Evolutionary conservation across 768 basidiomycete genomes (phyloP), one percentile per base, ranked within the genome.

Genomic region (Lentinula lateritia): DNA sequence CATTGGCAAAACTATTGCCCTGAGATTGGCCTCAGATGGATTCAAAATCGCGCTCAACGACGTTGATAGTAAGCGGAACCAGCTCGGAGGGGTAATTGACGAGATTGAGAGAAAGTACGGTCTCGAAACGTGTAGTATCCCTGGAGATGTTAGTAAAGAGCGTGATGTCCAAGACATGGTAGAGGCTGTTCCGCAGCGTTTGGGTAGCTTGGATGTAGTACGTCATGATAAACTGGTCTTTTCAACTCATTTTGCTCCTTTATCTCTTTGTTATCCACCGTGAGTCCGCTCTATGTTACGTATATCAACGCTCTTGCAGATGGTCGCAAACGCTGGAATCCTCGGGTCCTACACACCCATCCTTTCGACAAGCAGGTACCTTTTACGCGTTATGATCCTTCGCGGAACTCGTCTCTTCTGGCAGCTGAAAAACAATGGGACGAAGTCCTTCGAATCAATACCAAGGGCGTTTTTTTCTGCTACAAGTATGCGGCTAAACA

Each of bases 1-100:
- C 32, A 77, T 77, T 38, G 77, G 76, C 7, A 70, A 72, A 34
- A 75, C 74, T 50, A 74, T 77, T 52, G 72, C 75, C n/a, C 60
- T 71, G 8, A 68, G 75, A 5, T 73, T 78, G 38, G 76, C 78
- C 39, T 52, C 64, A 9, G 76, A 73, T 55, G 75, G 76, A 38
- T 71, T 73, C 62, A 73, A 77, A 50, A 63, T 78, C 38, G 71
- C 71, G 23, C 60, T 76, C 56, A 76, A 73, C 5, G 78, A 75
- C 50, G 63, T 73, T 23, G 12, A 39, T 15, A 18, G 15, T 41
- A 36, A 55, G 16, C 20, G 23, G 7, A n/a, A 52, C 10, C 28
- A 28, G 36, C 43, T 63, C 8, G 34, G 20, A 20, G 34, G 1
- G 1, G 3, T 59, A 18, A 34, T 34, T 36, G 32, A 48, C 4